Conservation (phyloP, 2,329 filamentous ascomycete genomes). For the Akanthomyces muscarius region DNA sequence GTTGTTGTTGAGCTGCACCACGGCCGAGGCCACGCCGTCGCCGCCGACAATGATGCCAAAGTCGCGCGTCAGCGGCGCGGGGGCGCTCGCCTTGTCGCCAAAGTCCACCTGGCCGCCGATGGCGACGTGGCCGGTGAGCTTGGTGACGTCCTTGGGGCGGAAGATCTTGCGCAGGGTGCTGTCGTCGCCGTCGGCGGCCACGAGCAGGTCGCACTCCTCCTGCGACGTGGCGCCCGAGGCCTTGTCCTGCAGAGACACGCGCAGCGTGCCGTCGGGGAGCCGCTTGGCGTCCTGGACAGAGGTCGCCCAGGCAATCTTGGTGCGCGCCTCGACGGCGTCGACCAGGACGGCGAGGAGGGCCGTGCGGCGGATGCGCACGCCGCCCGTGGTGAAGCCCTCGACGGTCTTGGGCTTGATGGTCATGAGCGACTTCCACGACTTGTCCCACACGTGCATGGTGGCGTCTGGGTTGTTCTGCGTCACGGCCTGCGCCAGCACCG, state of each 20-base stretch:
- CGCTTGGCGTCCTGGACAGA: not conserved
- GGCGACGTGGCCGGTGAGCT: conserved; percentile 33
- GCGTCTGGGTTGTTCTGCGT: conserved; percentile 22
- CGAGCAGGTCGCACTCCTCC: conserved; percentile 33
- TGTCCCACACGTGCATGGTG: conserved; percentile 32
- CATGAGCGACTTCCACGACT: conserved; percentile 27
- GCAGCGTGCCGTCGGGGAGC: conserved; percentile 5
- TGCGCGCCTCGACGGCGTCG: conserved; percentile 22
- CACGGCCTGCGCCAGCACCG: conserved; percentile 25
- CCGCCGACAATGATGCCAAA: conserved; percentile 34
- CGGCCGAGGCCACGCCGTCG: conserved; percentile 35
- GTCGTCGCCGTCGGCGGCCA: conserved; percentile 38
- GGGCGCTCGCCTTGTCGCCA: conserved; percentile 24
- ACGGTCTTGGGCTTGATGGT: conserved; percentile 24
- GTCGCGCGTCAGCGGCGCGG: conserved; percentile 28
- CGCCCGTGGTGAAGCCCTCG: conserved; percentile 24
- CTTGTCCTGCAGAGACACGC: conserved; percentile 7
- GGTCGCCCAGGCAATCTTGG: conserved; percentile 13
- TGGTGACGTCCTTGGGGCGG: conserved; percentile 32
- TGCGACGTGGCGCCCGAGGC: not conserved
- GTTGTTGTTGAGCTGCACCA: conserved; percentile 36
- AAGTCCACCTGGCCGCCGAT: conserved; percentile 34
- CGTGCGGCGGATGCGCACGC: conserved; percentile 29
- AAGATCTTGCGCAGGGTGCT: conserved; percentile 35
- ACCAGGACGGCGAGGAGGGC: conserved; percentile 28